These are phyloP conservation scores for Vaccinium darrowii DNA, from an alignment of 148 eudicot genomes.

Conservation along the genomic window DNA sequence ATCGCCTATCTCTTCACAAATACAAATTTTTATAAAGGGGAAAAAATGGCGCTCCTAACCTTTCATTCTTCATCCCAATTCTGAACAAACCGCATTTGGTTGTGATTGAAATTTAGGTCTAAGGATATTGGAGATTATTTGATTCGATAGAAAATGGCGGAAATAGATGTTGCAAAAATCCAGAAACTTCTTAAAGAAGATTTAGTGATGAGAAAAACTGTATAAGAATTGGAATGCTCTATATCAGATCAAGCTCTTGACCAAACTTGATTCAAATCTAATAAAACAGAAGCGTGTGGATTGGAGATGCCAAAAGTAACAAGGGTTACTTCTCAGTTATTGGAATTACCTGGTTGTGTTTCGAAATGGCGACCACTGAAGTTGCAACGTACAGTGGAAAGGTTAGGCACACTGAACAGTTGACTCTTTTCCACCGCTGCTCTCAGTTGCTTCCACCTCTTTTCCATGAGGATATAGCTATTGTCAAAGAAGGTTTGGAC, in stretches of 20 bases:
- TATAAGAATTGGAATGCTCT: neutral
- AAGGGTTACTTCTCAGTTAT: neutral
- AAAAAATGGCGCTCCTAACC: neutral
- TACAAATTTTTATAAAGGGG: neutral
- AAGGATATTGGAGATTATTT: neutral
- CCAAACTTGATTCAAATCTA: neutral
- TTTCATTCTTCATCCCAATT: neutral
- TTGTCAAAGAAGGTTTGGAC: conserved; percentile 53
- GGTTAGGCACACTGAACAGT: conserved; percentile 64
- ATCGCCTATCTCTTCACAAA: neutral
- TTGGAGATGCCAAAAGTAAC: neutral
- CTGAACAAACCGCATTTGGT: neutral
- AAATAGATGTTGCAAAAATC: neutral
- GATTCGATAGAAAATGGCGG: neutral
- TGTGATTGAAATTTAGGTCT: neutral
- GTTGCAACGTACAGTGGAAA: conserved; percentile 57
- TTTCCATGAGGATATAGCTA: conserved; percentile 46
- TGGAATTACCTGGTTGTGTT: conserved; percentile 69
- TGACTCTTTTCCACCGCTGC: conserved; percentile 50
- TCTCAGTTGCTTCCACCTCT: conserved; percentile 75
- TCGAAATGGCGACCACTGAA: conserved; percentile 53
- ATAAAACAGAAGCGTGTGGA: neutral
- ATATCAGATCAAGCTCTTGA: neutral
- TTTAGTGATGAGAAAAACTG: neutral
- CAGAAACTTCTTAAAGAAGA: neutral